Conservation (phyloP, 441 rosid species). For the Iberis amara region DNA sequence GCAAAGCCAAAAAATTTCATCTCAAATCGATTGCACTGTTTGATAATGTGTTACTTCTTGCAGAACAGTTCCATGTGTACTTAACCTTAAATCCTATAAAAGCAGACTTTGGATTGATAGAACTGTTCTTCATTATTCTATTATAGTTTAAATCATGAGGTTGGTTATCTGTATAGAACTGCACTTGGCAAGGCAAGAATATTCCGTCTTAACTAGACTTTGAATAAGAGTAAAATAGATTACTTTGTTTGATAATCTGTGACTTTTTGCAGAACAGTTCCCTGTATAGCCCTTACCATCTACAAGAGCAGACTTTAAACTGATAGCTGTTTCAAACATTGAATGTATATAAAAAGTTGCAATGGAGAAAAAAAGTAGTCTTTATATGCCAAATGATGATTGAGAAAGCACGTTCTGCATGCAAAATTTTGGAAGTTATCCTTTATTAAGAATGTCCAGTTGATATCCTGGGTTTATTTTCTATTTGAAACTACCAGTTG, state of each 20-base stretch:
- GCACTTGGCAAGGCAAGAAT: too few species aligned
- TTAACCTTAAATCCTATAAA: too few species aligned
- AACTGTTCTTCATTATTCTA: too few species aligned
- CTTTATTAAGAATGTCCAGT: background rate
- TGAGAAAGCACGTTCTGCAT: background rate
- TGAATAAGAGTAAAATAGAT: too few species aligned
- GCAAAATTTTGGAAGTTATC: background rate
- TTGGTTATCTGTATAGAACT: too few species aligned
- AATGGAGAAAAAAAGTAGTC: background rate
- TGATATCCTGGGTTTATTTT: constrained; percentile 2
- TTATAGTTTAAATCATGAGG: too few species aligned
- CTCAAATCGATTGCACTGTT: too few species aligned
- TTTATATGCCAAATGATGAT: background rate
- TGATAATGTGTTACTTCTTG: too few species aligned
- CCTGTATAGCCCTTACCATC: constrained; percentile 3
- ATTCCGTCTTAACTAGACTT: too few species aligned
- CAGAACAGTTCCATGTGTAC: too few species aligned
- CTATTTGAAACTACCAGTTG: constrained; percentile 10
- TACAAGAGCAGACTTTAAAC: constrained; percentile 1
- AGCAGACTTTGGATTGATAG: too few species aligned
- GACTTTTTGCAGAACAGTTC: constrained; percentile 8
- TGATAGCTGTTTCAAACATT: constrained; percentile 17
- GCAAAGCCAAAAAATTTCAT: too few species aligned
- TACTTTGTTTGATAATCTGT: constrained; percentile 3
- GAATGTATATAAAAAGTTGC: constrained; percentile 1